These are phyloP conservation scores for Penicillium turbatum DNA, from an alignment of 495 filamentous ascomycete genomes.

Conservation along the genomic window DNA sequence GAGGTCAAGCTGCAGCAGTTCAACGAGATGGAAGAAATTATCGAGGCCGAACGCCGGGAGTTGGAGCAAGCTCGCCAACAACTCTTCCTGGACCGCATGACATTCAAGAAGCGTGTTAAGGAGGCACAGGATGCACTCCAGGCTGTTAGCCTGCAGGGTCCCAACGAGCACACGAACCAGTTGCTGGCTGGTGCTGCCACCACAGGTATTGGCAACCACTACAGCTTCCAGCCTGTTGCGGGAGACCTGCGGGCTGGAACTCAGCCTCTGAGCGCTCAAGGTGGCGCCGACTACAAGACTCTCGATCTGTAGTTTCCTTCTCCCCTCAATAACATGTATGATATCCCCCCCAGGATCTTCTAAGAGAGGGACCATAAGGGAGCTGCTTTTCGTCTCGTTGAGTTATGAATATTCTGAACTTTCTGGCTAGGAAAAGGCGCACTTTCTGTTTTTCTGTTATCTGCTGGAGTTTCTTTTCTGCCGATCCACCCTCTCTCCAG, in stretches of 20 bases:
- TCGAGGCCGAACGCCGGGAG: constrained; percentile 88
- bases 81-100: constrained; percentile 84
- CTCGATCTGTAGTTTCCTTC: constrained; percentile 41
- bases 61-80: constrained; percentile 86
- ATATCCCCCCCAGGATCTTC: constrained; percentile 21
- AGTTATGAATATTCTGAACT: constrained; percentile 29
- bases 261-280: constrained; percentile 62
- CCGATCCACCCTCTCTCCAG: constrained; percentile 13
- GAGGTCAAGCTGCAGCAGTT: constrained; percentile 88
- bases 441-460: constrained; percentile 20
- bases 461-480: constrained; percentile 23
- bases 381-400: constrained; percentile 9
- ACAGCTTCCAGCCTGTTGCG: constrained; percentile 54
- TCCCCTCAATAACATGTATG: constrained; percentile 25
- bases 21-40: constrained; percentile 86
- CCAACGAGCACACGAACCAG: constrained; percentile 51
- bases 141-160: constrained; percentile 53
- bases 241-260: constrained; percentile 45
- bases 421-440: constrained; percentile 33
- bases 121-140: constrained; percentile 76
- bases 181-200: constrained; percentile 46
- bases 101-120: constrained; percentile 81
- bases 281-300: constrained; percentile 48
- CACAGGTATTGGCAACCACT: constrained; percentile 48
- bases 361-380: constrained; percentile 3